Evolutionary conservation across 176 grass and related monocot species (phyloP), one percentile per base, ranked within the genome.

Genomic region (Eleusine coracana): DNA sequence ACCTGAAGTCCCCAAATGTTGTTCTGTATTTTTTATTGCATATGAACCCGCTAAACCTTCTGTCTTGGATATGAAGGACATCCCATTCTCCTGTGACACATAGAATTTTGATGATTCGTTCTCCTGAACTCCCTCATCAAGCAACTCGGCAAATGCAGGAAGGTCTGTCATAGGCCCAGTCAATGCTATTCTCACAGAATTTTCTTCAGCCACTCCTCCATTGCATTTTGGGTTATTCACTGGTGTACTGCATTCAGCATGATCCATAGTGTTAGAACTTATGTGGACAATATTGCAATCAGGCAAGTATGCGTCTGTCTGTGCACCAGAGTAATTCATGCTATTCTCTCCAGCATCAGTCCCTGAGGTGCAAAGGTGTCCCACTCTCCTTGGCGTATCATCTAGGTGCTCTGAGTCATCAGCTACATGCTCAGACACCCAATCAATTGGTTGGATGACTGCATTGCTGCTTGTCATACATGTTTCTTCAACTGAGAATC

Each of bases 401-500:
- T 74, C 10, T 36, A 18, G 29, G 49, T 74, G 28, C 48, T 38
- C 28, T 55, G 17, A 17, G 1, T 74, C 16, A n/a, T 38, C 72
- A 74, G 29, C 9, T 74, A 74, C 18, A 55, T 55, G 72, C 28
- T 55, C 49, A 5, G 72, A 5, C 5, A 50, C 12, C 8, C 48
- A 55, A n/a, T 12, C 34, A 20, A 55, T 74, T 12, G 17, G 72
- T 55, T 74, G 49, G 51, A 34, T 21, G 72, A 55, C 31, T 55
- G 70, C 38, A n/a, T 18, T 66, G 67, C 42, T 74, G 17, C 29
- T 80, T 6, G 76, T 74, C 61, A 36, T 56, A 23, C 34, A 63
- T 80, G 34, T 56, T 56, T 86, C 34, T 18, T 50, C 16, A 64
- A 77, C 54, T 66, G 76, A 63, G 8, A 51, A 41, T 79, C n/a